Conservation (phyloP, 1,284 basidiomycete species). For the Austroboletus novae-zelandiae region DNA sequence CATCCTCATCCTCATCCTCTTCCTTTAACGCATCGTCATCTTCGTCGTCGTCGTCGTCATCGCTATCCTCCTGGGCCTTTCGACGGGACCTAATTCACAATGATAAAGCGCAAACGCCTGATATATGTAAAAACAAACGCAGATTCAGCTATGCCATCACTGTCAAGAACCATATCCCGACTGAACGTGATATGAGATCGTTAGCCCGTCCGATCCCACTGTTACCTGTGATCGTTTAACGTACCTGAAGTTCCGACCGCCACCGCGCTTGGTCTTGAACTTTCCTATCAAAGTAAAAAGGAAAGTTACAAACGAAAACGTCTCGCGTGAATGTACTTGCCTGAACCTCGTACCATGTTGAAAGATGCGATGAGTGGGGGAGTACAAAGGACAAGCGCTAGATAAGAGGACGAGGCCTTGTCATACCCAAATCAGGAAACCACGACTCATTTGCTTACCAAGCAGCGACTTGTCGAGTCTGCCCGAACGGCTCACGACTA, state of each 20-base stretch:
- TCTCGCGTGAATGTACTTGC: constrained; percentile 27
- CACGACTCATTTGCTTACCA: constrained; percentile 9
- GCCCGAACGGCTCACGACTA: constrained; percentile 46
- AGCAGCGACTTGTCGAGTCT: constrained; percentile 12
- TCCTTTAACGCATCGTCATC: constrained; percentile 31
- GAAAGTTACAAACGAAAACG: not conserved
- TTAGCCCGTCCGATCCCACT: constrained; percentile 5
- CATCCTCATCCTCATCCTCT: constrained; percentile 39
- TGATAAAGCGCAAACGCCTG: not conserved
- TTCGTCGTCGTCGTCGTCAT: not conserved
- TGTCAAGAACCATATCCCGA: constrained; percentile 56
- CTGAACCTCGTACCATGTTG: constrained; percentile 59
- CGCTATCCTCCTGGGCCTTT: constrained; percentile 2
- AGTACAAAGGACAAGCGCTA: not conserved
- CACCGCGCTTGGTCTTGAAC: constrained; percentile 84
- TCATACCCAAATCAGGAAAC: constrained; percentile 11
- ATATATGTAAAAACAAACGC: constrained; percentile 11
- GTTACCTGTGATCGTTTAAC: constrained; percentile 6
- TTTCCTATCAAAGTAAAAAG: constrained; percentile 47
- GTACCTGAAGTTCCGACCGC: constrained; percentile 78
- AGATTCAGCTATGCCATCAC: constrained; percentile 61
- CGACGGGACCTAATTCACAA: constrained; percentile 13
- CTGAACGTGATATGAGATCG: constrained; percentile 34
- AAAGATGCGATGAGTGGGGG: not conserved
- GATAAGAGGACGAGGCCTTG: constrained; percentile 5